phyloP scores from a whole-genome alignment of 345 rosid genomes.

The Lenwebbia sp. region DNA sequence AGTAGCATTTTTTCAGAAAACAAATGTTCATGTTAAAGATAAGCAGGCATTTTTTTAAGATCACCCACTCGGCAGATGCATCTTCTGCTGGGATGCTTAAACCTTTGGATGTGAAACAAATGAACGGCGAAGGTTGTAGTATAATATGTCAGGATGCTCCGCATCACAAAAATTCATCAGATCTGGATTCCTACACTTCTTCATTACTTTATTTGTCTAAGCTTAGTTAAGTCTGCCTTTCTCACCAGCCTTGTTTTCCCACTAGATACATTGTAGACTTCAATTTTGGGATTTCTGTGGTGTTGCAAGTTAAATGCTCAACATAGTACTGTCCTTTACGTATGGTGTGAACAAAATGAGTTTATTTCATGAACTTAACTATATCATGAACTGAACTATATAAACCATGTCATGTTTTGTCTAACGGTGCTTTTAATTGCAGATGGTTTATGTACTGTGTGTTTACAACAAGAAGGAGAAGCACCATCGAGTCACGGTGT shows the following conservation, averaged over 20 bases:
- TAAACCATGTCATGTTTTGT: not conserved
- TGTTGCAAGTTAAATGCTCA: not conserved
- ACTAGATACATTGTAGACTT: not conserved
- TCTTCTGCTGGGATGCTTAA: not conserved
- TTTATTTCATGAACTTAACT: not conserved
- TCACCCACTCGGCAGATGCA: not conserved
- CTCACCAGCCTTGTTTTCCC: not conserved
- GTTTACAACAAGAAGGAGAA: slow-evolving; percentile 96
- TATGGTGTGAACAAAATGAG: fast-evolving
- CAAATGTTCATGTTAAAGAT: not conserved
- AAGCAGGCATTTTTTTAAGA: not conserved
- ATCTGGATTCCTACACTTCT: not conserved
- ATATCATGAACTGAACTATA: not conserved
- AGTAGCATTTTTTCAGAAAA: not conserved
- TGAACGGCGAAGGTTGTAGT: no score
- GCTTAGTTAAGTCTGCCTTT: not conserved
- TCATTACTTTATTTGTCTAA: not conserved
- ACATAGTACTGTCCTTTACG: not conserved
- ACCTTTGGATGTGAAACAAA: not conserved
- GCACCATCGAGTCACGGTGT: slow-evolving; percentile 72
- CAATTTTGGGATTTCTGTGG: not conserved
- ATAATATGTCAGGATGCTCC: no score
- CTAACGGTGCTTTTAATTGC: slow-evolving; percentile 9
- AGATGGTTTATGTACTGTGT: slow-evolving; percentile 92
- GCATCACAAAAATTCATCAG: not conserved